A percentile compares a stretch with the other conserved stretches of the same genome.
Evolutionary conservation across 345 rosid genomes (phyloP).

Genomic region (Angophora floribunda): DNA sequence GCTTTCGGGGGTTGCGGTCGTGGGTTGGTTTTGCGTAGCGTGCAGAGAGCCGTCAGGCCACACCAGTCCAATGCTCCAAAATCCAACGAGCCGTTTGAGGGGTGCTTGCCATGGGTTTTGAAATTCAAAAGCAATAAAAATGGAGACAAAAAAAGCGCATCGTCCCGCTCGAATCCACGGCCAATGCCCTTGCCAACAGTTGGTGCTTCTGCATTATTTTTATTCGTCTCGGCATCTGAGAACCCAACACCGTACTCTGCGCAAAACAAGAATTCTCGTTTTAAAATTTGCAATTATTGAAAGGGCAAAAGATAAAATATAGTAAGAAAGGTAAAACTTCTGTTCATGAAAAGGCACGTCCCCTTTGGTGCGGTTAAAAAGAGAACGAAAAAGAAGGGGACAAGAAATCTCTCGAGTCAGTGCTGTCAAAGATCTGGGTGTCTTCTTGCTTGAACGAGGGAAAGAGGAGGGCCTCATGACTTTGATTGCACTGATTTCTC

Average conservation of each 20-base stretch:
- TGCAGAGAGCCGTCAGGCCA: neutral
- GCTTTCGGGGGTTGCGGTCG: neutral
- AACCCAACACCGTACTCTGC: neutral
- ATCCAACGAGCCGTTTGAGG: neutral
- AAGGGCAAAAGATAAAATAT: neutral
- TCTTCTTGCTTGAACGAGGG: neutral
- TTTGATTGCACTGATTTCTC: neutral
- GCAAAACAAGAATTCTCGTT: neutral
- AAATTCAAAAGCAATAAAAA: constrained; percentile 1
- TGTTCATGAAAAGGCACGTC: neutral
- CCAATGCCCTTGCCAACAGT: neutral
- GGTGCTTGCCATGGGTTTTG: neutral
- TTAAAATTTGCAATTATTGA: neutral
- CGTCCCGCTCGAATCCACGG: neutral
- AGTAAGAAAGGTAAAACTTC: neutral
- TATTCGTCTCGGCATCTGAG: neutral
- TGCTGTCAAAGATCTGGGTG: neutral
- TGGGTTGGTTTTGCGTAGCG: neutral
- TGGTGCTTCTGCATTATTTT: neutral
- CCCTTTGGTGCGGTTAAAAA: neutral
- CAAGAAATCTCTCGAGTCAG: neutral
- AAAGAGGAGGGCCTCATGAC: neutral
- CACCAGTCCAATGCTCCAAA: neutral
- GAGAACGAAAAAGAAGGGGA: neutral
- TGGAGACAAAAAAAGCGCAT: neutral